phyloP scores from a whole-genome alignment of 1,284 basidiomycete species.

The Cystobasidiaceae sp. region DNA sequence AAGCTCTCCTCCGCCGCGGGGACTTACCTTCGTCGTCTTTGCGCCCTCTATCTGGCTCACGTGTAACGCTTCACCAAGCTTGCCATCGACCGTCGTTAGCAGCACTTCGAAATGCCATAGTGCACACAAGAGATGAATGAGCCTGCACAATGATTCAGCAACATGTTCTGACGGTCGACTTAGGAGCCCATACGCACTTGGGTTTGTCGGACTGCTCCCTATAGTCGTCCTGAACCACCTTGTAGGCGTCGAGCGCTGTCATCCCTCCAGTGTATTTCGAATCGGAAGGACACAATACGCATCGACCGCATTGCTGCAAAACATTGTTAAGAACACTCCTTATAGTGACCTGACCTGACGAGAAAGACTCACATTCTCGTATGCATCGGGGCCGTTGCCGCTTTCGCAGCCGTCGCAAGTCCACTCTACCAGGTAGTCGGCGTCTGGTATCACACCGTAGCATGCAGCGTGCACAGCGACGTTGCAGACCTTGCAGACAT shows the following conservation, averaged over 20 bases:
- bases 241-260: constrained; percentile 14
- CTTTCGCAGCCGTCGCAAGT: constrained; percentile 33
- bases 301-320: no score
- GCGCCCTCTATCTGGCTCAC: constrained; percentile 56
- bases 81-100: constrained; percentile 72
- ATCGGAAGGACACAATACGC: no score
- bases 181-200: constrained; percentile 65
- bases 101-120: constrained; percentile 77
- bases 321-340: no score
- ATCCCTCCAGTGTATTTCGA: no score
- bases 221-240: constrained; percentile 53
- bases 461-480: constrained; percentile 38
- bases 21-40: constrained; percentile 44
- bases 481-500: constrained; percentile 37
- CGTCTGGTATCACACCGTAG: constrained; percentile 36
- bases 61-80: no score
- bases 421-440: constrained; percentile 34
- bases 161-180: background rate
- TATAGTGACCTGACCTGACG: constrained; percentile 87
- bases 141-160: constrained; percentile 56
- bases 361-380: constrained; percentile 56
- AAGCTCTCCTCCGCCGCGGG: background rate
- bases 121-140: constrained; percentile 85
- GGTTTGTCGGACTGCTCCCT: no score
- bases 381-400: background rate